Base-by-base conservation (phyloP, 2,329 filamentous ascomycete genomes). In the Remersonia thermophila region DNA sequence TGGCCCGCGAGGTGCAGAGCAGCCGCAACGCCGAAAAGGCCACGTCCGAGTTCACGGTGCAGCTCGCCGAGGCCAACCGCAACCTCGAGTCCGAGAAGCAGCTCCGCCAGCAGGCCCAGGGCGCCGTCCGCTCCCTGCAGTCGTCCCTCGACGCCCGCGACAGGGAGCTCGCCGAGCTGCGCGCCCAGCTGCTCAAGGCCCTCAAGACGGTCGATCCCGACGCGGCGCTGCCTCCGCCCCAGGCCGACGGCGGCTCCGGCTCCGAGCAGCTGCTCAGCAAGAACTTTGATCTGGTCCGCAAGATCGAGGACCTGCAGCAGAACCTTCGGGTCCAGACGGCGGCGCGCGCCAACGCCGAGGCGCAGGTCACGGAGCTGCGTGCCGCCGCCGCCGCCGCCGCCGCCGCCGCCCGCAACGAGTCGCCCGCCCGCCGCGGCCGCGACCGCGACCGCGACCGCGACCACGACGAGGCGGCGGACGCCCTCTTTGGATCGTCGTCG, bases 361-460 rank as follows among this genome's bases (percentile, higher is more conserved):
- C 73, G 14, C 86, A 95, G 53, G 61, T 96, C 27, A 70, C 75
- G 3, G 84, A 91, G 40, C 61, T 93, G 49, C 77, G 89, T 32
- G 74, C 20, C 20, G 25, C 25, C 25, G 25, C 10, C 10, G 25
- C n/a, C 10, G n/a, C 25, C n/a, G 25, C 25, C 3, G 10, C n/a
- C 10, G n/a, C 10, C 10, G 25, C 77, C 27, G 71, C 80, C 37
- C 77, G 84, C 51, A 73, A 75, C 37, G 83, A 84, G 61, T 78
- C 59, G 66, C 81, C 58, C 63, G 80, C 62, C 40, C 77, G 86
- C 43, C 76, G 81, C 8, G 72, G 83, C 44, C 67, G 94, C 28
- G 87, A 94, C n/a, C n/a, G n/a, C n/a, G n/a, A n/a, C n/a, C n/a
- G n/a, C 51, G 89, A 95, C 57, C 67, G 94, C 28, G 87, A 94